Conservation (phyloP, 164 flowering plant genomes). For the Magnolia changhungtana region DNA sequence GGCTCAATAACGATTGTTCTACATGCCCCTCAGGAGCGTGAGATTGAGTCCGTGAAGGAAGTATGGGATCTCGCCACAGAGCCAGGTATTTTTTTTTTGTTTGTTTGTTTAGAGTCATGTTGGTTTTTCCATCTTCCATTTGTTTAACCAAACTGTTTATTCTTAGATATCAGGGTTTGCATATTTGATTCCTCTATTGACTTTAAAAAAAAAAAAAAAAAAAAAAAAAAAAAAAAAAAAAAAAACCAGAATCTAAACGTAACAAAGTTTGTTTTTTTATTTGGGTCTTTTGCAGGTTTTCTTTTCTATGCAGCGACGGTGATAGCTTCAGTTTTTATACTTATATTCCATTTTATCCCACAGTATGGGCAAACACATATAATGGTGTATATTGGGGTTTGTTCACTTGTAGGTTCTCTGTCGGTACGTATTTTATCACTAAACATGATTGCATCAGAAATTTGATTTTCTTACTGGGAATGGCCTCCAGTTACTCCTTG, state of each 20-base stretch:
- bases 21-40: conserved; percentile 89
- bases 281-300: conserved; percentile 50
- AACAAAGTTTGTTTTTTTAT: neutral
- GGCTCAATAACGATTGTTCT: conserved; percentile 89
- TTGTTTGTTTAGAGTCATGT: neutral
- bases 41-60: conserved; percentile 75
- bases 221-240: too few relatives aligned
- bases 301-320: conserved; percentile 58
- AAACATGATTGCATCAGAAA: neutral
- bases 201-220: neutral
- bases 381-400: conserved; percentile 73
- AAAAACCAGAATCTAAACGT: neutral
- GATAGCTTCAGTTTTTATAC: conserved; percentile 41
- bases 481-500: neutral
- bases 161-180: neutral
- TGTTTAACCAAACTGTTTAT: neutral
- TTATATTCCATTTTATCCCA: conserved; percentile 54
- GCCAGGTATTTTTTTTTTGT: conserved; percentile 50
- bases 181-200: neutral
- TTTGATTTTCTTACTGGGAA: neutral
- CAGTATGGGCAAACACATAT: conserved; percentile 77
- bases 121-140: neutral
- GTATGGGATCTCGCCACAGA: conserved; percentile 96
- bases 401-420: conserved; percentile 74
- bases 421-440: conserved; percentile 43